Evolutionary conservation across 2,329 filamentous ascomycete species (phyloP).

Genomic region (Clonostachys sp.): DNA sequence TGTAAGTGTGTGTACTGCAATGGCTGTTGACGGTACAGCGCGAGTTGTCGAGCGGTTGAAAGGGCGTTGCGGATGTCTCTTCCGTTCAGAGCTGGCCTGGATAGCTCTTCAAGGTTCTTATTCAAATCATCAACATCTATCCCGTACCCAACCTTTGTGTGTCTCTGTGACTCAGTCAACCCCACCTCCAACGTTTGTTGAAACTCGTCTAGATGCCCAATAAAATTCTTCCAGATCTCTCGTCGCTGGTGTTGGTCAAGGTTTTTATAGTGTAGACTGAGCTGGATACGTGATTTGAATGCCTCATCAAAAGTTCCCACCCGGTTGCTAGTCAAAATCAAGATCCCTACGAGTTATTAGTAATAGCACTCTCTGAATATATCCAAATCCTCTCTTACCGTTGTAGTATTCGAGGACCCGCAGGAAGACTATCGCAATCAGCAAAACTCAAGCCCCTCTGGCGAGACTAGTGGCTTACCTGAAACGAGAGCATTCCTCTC

Average conservation of each 20-base stretch:
- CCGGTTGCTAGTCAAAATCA: constrained; percentile 27
- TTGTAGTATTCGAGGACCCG: background rate
- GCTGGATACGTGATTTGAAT: constrained; percentile 26
- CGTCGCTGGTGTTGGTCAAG: constrained; percentile 10
- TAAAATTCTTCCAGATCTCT: constrained; percentile 22
- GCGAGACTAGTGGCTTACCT: no score
- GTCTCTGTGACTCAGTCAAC: background rate
- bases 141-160: background rate
- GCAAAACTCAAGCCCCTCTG: background rate
- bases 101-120: constrained; percentile 13
- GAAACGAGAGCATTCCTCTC: no score
- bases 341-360: constrained; percentile 23
- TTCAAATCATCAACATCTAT: background rate
- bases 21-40: background rate
- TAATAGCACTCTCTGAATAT: no score
- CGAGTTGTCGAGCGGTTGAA: constrained; percentile 17
- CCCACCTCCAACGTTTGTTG: background rate
- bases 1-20: background rate
- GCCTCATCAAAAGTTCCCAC: constrained; percentile 26
- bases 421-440: background rate
- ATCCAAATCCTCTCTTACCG: background rate
- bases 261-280: constrained; percentile 22
- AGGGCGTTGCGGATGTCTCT: constrained; percentile 33
- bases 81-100: constrained; percentile 27
- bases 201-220: constrained; percentile 4